A percentile compares a stretch with the other conserved stretches of the same genome.
phyloP scores from a whole-genome alignment of 2,329 filamentous ascomycete genomes.

The Fusarium praegraminearum region DNA sequence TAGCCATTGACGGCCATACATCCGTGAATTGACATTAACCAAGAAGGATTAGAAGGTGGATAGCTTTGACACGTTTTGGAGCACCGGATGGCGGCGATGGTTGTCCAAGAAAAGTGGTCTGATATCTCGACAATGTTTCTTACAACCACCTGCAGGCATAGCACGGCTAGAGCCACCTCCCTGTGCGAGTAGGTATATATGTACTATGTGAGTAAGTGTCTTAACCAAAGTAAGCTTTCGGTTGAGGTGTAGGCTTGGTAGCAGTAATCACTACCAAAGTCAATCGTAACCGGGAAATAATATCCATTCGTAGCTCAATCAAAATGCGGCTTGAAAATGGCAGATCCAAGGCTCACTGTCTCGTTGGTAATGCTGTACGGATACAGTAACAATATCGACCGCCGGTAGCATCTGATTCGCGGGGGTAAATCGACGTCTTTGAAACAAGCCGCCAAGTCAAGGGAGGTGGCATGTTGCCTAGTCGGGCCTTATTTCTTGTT shows the following conservation, averaged over 20 bases:
- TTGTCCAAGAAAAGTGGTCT: conserved; percentile 30
- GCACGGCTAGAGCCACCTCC: conserved; percentile 27
- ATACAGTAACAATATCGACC: background rate
- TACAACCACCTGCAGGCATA: conserved; percentile 11
- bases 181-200: background rate
- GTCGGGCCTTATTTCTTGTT: conserved; percentile 44
- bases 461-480: conserved; percentile 37
- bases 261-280: conserved; percentile 12
- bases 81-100: conserved; percentile 22
- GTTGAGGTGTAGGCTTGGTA: background rate
- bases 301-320: background rate
- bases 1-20: conserved; percentile 5
- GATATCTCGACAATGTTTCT: conserved; percentile 30
- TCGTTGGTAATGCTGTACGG: background rate
- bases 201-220: background rate
- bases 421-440: conserved; percentile 14
- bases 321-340: conserved; percentile 3
- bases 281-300: conserved; percentile 15
- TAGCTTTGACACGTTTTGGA: conserved; percentile 21
- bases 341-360: background rate
- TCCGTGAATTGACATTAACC: conserved; percentile 4
- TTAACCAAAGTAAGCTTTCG: background rate
- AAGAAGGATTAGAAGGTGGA: conserved; percentile 27
- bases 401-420: conserved; percentile 32
- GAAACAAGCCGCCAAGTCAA: conserved; percentile 12